Percentiles rank a stretch among this genome's conserved stretches.
These are phyloP conservation scores for Xylariaceae sp. DNA, from an alignment of 2,329 filamentous ascomycete species.

Conservation along the genomic window DNA sequence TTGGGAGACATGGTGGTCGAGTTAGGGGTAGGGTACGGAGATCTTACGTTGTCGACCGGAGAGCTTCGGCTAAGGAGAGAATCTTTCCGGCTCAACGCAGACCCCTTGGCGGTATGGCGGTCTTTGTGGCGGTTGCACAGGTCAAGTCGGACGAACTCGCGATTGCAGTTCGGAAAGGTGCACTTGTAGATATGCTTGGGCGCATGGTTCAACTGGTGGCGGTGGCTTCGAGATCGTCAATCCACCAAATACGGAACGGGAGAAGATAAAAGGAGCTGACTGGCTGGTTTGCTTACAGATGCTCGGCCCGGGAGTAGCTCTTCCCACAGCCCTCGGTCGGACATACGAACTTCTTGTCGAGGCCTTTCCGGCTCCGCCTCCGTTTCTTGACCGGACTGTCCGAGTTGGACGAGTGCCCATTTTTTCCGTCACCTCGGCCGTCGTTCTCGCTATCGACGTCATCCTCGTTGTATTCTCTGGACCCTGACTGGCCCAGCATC, in stretches of 20 bases:
- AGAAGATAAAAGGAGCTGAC: too few relatives aligned
- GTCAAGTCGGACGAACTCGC: slow-evolving; percentile 89
- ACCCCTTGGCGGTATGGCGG: slow-evolving; percentile 73
- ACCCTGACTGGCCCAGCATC: slow-evolving; percentile 37
- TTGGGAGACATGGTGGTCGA: slow-evolving; percentile 45
- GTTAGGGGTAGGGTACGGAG: slow-evolving; percentile 36
- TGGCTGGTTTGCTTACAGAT: slow-evolving; percentile 58
- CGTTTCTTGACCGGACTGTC: slow-evolving; percentile 55
- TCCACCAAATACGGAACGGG: too few relatives aligned
- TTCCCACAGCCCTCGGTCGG: slow-evolving; percentile 84
- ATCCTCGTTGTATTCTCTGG: slow-evolving; percentile 22
- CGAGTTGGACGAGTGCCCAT: slow-evolving; percentile 47
- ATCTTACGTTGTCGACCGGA: slow-evolving; percentile 36
- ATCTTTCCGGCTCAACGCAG: slow-evolving; percentile 70
- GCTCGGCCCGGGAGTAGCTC: slow-evolving; percentile 92
- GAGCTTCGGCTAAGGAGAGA: slow-evolving; percentile 52
- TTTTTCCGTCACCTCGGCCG: slow-evolving; percentile 35
- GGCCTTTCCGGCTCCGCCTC: slow-evolving; percentile 67
- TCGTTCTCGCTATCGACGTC: slow-evolving; percentile 39
- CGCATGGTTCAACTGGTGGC: slow-evolving; percentile 92
- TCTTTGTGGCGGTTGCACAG: slow-evolving; percentile 81
- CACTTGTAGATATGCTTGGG: slow-evolving; percentile 94
- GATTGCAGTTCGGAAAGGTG: slow-evolving; percentile 84
- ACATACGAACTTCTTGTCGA: slow-evolving; percentile 81
- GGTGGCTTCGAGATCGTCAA: slow-evolving; percentile 47